Evolutionary conservation across 2,329 filamentous ascomycete species (phyloP), one percentile per base, ranked within the genome.

Genomic region (Aspergillus calidoustus): DNA sequence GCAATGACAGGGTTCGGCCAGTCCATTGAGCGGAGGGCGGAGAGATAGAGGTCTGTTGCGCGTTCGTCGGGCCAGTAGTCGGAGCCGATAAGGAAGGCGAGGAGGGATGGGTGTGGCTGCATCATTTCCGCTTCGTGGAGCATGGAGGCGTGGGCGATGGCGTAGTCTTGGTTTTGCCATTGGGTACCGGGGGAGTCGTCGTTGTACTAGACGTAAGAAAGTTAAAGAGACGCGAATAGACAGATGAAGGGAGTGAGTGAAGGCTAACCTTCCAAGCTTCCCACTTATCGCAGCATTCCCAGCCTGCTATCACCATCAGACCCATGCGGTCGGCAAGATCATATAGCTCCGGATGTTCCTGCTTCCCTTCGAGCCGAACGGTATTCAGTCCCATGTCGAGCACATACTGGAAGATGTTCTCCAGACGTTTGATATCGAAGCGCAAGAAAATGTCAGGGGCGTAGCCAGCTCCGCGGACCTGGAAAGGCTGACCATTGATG

Each of bases 281-380:
- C 87, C 87, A 89, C 69, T 89, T 89, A 66, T 89, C 84, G 70
- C 87, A 89, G 71, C 87, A 89, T 63, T 89, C 86, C 86, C 86
- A 89, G 0, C 87, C 87, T 0, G 86, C 77, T 43, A 89, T 76
- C 0, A 89, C 72, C 85, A 89, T 87, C 41, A 89, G 68, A 0
- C 87, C 87, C 67, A 87, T 75, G 3, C 80, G 76, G 66, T 89
- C 86, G 1, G 86, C 84, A 2, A 88, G 75, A 0, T 84, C 78
- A 67, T 88, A 89, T 0, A 89, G 74, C 64, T 84, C 81, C 0
- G 85, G 84, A 7, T 89, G 87, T 66, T 89, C 87, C 69, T 87
- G 83, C 64, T 88, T 89, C 2, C 87, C 87, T 69, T 89, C 87
- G 0, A 89, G 79, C 2, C 87, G 84, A 23, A 89, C 77, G 0